A percentile compares a stretch with the other conserved stretches of the same genome.
These are phyloP conservation scores for Lichtheimia hyalospora DNA, from an alignment of 371 early-diverging fungal genomes.

Conservation along the genomic window DNA sequence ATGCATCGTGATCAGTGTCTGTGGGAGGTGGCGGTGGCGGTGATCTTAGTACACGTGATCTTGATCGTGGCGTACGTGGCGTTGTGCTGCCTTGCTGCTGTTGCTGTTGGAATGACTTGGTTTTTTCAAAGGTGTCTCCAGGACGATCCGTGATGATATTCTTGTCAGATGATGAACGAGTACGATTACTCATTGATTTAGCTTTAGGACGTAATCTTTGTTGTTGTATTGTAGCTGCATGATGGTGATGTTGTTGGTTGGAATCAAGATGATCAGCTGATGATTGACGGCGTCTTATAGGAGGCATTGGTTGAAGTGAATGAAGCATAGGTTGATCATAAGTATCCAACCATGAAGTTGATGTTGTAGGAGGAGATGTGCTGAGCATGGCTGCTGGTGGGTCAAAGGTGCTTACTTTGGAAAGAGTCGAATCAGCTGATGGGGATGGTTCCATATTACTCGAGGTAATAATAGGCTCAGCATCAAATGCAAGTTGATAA, in stretches of 20 bases:
- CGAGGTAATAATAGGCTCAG: no score
- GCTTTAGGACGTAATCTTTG: constrained; percentile 4
- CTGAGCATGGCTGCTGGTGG: no score
- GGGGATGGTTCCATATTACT: not conserved
- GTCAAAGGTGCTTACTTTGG: constrained; percentile 14
- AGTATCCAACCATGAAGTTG: constrained; percentile 2
- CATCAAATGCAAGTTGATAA: not conserved
- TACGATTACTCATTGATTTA: constrained; percentile 4
- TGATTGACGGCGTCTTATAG: constrained; percentile 1
- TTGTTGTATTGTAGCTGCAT: not conserved
- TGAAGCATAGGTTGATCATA: not conserved
- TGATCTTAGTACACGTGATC: constrained; percentile 20
- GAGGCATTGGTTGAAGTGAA: not conserved
- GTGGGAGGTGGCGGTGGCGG: constrained; percentile 21
- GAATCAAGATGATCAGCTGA: not conserved
- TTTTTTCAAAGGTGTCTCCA: not conserved
- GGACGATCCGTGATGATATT: no score
- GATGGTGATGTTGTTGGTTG: not conserved
- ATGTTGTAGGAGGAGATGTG: not conserved
- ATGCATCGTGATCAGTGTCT: not conserved
- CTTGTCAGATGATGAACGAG: not conserved
- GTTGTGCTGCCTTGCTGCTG: not conserved
- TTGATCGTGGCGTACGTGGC: constrained; percentile 7
- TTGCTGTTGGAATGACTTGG: not conserved
- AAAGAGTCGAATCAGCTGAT: constrained; percentile 8